Conservation (phyloP, 805 yeast genomes). For the Saturnispora besseyi region DNA sequence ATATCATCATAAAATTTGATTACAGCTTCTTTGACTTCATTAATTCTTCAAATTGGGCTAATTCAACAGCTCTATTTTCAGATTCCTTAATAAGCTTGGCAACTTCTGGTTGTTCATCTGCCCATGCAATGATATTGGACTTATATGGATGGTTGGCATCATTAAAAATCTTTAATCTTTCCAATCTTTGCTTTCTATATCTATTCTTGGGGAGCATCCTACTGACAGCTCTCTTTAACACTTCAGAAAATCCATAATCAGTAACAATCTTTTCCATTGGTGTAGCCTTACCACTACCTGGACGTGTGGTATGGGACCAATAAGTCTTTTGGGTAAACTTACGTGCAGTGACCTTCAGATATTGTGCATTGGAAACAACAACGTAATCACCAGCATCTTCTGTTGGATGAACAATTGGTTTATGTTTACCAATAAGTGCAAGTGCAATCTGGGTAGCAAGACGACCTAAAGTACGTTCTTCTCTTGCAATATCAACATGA, state of each 20-base stretch:
- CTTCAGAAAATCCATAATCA: slow-evolving; percentile 83
- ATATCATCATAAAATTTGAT: not conserved
- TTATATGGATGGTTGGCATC: slow-evolving; percentile 84
- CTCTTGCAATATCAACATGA: slow-evolving; percentile 83
- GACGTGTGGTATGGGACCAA: slow-evolving; percentile 83
- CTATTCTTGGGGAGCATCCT: slow-evolving; percentile 95
- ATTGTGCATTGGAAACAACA: slow-evolving; percentile 87
- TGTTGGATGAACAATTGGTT: slow-evolving; percentile 73
- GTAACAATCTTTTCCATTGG: slow-evolving; percentile 71
- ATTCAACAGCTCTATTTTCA: slow-evolving; percentile 20
- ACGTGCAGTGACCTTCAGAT: slow-evolving; percentile 74
- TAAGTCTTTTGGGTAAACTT: slow-evolving; percentile 74
- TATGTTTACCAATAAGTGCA: slow-evolving; percentile 92
- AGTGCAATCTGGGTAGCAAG: slow-evolving; percentile 83
- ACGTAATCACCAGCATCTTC: slow-evolving; percentile 94
- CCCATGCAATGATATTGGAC: slow-evolving; percentile 75
- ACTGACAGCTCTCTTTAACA: slow-evolving; percentile 78
- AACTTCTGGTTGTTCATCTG: slow-evolving; percentile 60
- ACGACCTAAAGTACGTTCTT: slow-evolving; percentile 82
- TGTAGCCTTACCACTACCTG: slow-evolving; percentile 78
- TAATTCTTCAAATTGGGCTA: slow-evolving; percentile 21
- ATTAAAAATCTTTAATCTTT: slow-evolving; percentile 78
- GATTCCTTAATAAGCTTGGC: slow-evolving; percentile 34
- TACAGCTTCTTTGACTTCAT: slow-evolving; percentile 20
- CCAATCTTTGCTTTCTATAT: slow-evolving; percentile 68